Evolutionary conservation across 1,284 basidiomycete species (phyloP), one percentile per base, ranked within the genome.

Genomic region (Pisolithus thermaeus): DNA sequence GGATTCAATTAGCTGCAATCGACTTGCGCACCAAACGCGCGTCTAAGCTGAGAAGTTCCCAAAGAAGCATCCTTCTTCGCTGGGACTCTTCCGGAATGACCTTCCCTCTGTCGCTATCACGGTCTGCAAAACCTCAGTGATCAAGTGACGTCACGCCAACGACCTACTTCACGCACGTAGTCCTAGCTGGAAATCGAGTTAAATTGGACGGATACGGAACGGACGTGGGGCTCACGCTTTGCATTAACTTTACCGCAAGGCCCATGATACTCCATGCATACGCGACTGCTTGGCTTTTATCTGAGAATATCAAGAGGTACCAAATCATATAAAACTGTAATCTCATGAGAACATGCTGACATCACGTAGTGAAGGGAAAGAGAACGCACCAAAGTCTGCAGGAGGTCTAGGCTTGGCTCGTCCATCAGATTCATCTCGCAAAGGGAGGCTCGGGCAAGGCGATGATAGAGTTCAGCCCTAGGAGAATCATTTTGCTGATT

Each of bases 21-120:
- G 12, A 22, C 9, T 11, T 16, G 65, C 73, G 56, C 61, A 87
- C 85, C 79, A 88, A 83, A 59, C 86, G 80, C 52, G 82, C 83
- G 58, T 88, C 85, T 62, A 88, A 75, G 57, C 84, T 84, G 53
- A 85, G 75, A n/a, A 88, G 69, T 62, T 88, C 85, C 81, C 85
- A 88, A 63, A 88, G 82, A 44, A 88, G 75, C 52, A 79, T 78
- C 44, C 84, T 75, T 47, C 87, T 79, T 59, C 78, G 76, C 60
- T 84, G 81, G 28, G 83, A 78, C 63, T 90, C 87, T 60, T 86
- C 82, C 41, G 79, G 78, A 48, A 80, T 80, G 51, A 80, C 71
- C 60, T 84, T 84, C 70, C 81, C 73, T 80, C n/a, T 75, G 48
- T 81, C 78, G 48, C 79, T 79, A 61, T 89, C 86, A 47, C 87